Evolutionary conservation across 208 protist species (phyloP), one percentile per base, ranked within the genome.

Genomic region (Trypanosoma caninum): DNA sequence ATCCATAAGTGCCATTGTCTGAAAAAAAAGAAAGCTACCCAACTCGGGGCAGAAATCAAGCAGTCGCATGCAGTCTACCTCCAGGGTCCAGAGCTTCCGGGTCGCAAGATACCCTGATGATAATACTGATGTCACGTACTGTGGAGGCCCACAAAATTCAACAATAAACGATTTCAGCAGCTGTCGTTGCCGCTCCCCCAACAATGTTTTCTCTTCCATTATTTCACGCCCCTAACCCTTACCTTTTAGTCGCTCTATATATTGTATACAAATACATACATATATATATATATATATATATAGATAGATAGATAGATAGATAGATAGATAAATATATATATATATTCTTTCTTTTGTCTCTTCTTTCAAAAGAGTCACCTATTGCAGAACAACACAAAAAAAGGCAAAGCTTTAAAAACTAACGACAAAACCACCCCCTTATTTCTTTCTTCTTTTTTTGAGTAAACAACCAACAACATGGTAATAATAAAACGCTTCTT

Each of bases 1-100:
- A 9, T 80, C 68, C 40, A 91, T 69, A 9, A 87, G 58, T 2
- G 59, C 37, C 3, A 78, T 46, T 6, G 87, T 84, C 31, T 78
- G 56, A 8, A 23, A 72, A 41, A 89, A 84, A 31, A 94, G 62
- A 16, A 55, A 34, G 13, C 44, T 57, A 10, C 74, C 63, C 23
- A 91, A 40, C n/a, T 60, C 51, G 1, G 87, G 87, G 58, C 69
- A 82, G 31, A 59, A 41, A 30, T 74, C 45, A 9, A 91, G 67
- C 10, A 94, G 69, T 40, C 74, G 69, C 76, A 94, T 88, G 74
- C 80, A 87, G 60, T 94, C 87, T 46, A 94, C 66, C 53, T 89
- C 75, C 44, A 87, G 84, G 27, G 67, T 74, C 69, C 75, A 89
- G 27, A 88, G 69, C 27, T 20, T 59, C 13, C 86, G 70, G 14